Evolutionary conservation across 306 rosid genomes (phyloP).

Genomic region (Hippophae tibetana): DNA sequence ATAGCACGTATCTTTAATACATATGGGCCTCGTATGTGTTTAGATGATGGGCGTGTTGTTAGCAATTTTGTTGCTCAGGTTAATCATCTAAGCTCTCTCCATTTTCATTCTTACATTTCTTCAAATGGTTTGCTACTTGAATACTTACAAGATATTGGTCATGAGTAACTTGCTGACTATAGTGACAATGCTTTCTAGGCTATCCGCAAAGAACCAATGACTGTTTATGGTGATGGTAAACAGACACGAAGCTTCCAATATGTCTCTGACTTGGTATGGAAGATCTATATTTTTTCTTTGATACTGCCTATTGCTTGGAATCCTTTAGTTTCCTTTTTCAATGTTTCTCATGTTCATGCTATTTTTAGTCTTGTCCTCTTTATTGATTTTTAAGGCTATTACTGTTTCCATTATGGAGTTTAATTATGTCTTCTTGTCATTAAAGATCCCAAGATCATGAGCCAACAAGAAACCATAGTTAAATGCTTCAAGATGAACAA

Average conservation of each 20-base stretch:
- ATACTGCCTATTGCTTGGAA: background rate
- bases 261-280: slow-evolving; percentile 85
- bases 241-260: slow-evolving; percentile 97
- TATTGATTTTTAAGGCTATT: background rate
- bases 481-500: slow-evolving; percentile 2
- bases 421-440: slow-evolving; percentile 1
- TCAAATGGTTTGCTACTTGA: background rate
- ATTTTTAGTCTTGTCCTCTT: no score
- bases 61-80: slow-evolving; percentile 99
- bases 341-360: background rate
- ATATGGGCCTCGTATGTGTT: slow-evolving; percentile 93
- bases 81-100: slow-evolving; percentile 8
- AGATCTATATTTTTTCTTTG: background rate
- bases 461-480: slow-evolving; percentile 14
- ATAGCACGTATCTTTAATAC: slow-evolving; percentile 96
- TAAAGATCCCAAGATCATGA: slow-evolving; percentile 2
- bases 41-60: slow-evolving; percentile 99
- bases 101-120: background rate
- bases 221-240: slow-evolving; percentile 93
- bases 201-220: slow-evolving; percentile 82
- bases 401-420: no score
- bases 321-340: background rate
- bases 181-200: slow-evolving; percentile 41
- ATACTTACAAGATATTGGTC: slow-evolving; percentile 2
- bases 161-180: background rate